These are phyloP conservation scores for Lepidium africanum DNA, from an alignment of 345 rosid species.

Conservation along the genomic window DNA sequence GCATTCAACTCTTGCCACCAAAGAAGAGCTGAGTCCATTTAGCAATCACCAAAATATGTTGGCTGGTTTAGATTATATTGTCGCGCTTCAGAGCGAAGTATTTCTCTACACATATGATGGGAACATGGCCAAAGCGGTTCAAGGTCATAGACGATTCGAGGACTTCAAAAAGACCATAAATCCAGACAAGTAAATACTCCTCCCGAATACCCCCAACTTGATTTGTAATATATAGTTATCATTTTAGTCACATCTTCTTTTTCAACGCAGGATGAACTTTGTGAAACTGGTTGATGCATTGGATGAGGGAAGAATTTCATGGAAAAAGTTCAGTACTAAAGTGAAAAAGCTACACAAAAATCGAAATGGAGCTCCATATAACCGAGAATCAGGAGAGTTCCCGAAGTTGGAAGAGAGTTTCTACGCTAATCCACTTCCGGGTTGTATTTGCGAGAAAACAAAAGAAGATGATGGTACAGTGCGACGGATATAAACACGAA, in stretches of 20 bases:
- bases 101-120: conserved; percentile 89
- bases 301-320: conserved; percentile 66
- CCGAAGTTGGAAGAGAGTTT: conserved; percentile 94
- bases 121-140: conserved; percentile 98
- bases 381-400: conserved; percentile 64
- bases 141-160: conserved; percentile 87
- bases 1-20: conserved; percentile 70
- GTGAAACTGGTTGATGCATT: conserved; percentile 72
- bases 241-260: not conserved
- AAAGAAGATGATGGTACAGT: conserved; percentile 18
- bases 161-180: conserved; percentile 77
- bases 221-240: not conserved
- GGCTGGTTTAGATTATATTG: conserved; percentile 83
- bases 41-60: conserved; percentile 85
- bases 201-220: not conserved
- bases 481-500: not conserved
- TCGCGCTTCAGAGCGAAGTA: conserved; percentile 83
- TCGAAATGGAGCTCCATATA: conserved; percentile 65
- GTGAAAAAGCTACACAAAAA: conserved; percentile 75
- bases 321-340: conserved; percentile 82
- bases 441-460: conserved; percentile 64
- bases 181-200: conserved; percentile 65
- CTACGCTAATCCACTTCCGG: conserved; percentile 82
- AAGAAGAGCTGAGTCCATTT: conserved; percentile 69
- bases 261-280: conserved; percentile 61